Percentiles rank a stretch among this genome's conserved stretches.
phyloP scores from a whole-genome alignment of 371 early-diverging fungal genomes.

The Rhizomucor miehei region DNA sequence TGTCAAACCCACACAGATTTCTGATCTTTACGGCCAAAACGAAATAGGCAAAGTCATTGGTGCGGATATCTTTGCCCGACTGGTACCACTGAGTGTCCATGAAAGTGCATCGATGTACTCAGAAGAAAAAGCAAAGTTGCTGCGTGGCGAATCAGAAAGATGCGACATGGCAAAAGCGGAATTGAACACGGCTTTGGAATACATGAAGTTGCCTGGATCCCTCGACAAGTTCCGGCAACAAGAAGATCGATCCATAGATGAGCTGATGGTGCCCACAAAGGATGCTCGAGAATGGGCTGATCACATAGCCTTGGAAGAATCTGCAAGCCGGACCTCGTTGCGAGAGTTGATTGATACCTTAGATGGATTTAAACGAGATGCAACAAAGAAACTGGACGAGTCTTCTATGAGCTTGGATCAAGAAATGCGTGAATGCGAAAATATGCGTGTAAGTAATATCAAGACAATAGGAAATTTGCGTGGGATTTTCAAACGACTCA shows the following conservation, averaged over 20 bases:
- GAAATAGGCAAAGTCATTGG: slow-evolving; percentile 78
- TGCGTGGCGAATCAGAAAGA: slow-evolving; percentile 74
- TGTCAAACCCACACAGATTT: slow-evolving; percentile 75
- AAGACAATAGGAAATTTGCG: too few relatives aligned
- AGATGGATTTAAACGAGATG: slow-evolving; percentile 57
- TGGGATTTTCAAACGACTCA: background rate
- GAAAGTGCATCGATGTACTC: slow-evolving; percentile 91
- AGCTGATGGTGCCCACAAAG: slow-evolving; percentile 51
- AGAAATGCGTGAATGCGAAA: slow-evolving; percentile 86
- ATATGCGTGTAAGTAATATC: slow-evolving; percentile 54
- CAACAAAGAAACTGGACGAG: slow-evolving; percentile 64
- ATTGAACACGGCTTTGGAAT: slow-evolving; percentile 76
- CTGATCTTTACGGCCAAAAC: slow-evolving; percentile 63
- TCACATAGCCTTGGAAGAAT: slow-evolving; percentile 53
- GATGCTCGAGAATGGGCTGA: slow-evolving; percentile 63
- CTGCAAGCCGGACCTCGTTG: slow-evolving; percentile 29
- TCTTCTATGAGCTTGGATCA: slow-evolving; percentile 66
- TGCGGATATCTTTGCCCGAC: slow-evolving; percentile 80
- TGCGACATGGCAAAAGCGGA: slow-evolving; percentile 86
- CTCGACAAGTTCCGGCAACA: slow-evolving; percentile 70
- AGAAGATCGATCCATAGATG: slow-evolving; percentile 32
- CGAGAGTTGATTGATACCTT: slow-evolving; percentile 58
- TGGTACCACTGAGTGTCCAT: slow-evolving; percentile 91
- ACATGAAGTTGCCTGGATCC: slow-evolving; percentile 79
- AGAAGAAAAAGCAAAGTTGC: slow-evolving; percentile 91